Evolutionary conservation across 305 asterid species (phyloP).

Genomic region (Fraxinus dipetala): DNA sequence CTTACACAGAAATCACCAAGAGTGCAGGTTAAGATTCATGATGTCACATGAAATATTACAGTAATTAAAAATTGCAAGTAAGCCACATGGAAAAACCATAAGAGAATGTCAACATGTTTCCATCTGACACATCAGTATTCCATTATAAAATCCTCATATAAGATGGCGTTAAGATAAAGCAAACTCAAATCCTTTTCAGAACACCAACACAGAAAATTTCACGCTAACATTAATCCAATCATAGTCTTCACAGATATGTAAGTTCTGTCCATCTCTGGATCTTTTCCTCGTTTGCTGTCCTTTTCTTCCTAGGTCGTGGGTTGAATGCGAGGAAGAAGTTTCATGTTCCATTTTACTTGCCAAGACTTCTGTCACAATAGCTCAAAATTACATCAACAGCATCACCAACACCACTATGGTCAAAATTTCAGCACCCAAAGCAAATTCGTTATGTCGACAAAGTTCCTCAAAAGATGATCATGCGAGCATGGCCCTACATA

Average conservation of each 20-base stretch:
- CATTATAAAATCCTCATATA: neutral
- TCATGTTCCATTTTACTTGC: neutral
- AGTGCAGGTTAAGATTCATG: slow-evolving; percentile 1
- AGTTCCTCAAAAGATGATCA: neutral
- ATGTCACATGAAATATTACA: neutral
- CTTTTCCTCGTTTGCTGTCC: neutral
- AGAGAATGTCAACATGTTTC: neutral
- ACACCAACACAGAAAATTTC: neutral
- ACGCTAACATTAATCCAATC: neutral
- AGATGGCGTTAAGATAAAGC: neutral
- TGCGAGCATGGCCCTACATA: neutral
- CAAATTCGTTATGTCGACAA: neutral
- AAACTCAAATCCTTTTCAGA: neutral
- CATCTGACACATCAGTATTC: neutral
- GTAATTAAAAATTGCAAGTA: neutral
- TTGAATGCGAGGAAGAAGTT: neutral
- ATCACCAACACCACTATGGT: neutral
- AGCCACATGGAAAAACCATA: neutral
- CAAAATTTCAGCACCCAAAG: neutral
- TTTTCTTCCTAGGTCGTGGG: neutral
- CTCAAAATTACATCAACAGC: neutral
- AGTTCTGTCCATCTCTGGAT: neutral
- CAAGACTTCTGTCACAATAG: neutral
- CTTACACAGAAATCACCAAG: slow-evolving; percentile 30
- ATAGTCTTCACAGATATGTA: neutral